These are phyloP conservation scores for Cyclocybe aegerita DNA, from an alignment of 768 basidiomycete species.

Conservation along the genomic window DNA sequence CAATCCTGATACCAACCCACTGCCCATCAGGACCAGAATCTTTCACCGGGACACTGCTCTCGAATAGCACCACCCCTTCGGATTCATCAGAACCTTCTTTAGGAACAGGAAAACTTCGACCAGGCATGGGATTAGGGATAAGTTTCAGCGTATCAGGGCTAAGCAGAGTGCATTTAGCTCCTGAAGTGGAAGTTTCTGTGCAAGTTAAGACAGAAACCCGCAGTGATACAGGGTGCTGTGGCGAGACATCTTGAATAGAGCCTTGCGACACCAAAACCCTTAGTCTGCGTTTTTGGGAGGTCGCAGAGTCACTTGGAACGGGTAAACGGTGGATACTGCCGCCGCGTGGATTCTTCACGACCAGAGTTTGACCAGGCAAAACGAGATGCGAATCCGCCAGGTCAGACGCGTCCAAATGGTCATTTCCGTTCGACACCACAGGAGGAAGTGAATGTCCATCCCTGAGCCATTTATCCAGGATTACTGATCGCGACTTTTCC, in stretches of 20 bases:
- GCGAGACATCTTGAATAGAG: conserved; percentile 46
- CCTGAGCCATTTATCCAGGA: conserved; percentile 69
- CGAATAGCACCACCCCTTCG: conserved; percentile 68
- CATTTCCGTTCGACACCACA: conserved; percentile 6
- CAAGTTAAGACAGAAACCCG: conserved; percentile 51
- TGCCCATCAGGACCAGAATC: conserved; percentile 5
- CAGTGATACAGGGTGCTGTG: conserved; percentile 46
- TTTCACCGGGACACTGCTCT: conserved; percentile 30
- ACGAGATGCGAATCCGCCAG: conserved; percentile 35
- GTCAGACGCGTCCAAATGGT: conserved; percentile 19
- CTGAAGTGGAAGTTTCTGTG: conserved; percentile 18
- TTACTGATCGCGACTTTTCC: conserved; percentile 24
- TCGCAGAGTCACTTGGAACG: conserved; percentile 21
- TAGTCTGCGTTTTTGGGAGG: conserved; percentile 28
- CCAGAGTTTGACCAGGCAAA: conserved; percentile 34
- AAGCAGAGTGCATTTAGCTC: conserved; percentile 36
- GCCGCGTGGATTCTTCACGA: conserved; percentile 41
- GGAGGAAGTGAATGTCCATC: conserved; percentile 53
- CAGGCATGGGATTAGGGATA: conserved; percentile 59
- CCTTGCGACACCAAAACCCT: conserved; percentile 65
- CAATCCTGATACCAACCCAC: conserved; percentile 56
- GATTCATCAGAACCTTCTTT: conserved; percentile 72
- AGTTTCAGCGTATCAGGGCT: conserved; percentile 53
- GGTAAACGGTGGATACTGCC: conserved; percentile 55
- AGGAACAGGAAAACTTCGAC: conserved; percentile 60